Conservation (phyloP, 75 land plant species). For the Cryptomeria japonica region DNA sequence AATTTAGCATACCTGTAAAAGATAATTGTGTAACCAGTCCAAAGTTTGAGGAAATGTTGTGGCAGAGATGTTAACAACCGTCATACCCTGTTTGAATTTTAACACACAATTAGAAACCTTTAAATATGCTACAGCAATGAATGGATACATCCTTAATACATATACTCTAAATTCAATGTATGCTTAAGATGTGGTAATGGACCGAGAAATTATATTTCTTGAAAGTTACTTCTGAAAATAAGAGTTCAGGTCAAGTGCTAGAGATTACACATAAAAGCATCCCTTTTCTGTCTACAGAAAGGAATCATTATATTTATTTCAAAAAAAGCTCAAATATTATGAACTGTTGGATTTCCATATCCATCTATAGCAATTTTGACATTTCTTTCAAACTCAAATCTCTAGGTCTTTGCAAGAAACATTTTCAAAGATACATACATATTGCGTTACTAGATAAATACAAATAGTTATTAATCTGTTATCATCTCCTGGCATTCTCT, state of each 20-base stretch:
- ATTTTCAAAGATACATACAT: background rate
- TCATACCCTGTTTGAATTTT: conserved; percentile 59
- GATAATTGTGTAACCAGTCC: conserved; percentile 88
- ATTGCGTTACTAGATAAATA: background rate
- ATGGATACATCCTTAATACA: background rate
- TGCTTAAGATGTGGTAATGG: background rate
- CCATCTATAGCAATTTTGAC: background rate
- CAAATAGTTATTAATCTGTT: background rate
- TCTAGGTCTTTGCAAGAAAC: too few relatives aligned
- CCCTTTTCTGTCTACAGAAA: background rate
- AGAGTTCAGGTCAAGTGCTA: background rate
- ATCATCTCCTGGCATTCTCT: background rate
- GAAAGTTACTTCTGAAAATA: background rate
- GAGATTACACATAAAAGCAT: background rate
- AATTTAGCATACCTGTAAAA: conserved; percentile 72
- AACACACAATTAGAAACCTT: background rate
- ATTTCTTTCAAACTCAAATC: background rate
- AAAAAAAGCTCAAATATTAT: background rate
- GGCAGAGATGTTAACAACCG: conserved; percentile 82
- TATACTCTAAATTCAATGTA: background rate
- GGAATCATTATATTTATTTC: background rate
- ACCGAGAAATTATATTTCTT: background rate
- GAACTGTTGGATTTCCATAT: background rate
- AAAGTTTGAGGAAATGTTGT: conserved; percentile 96
- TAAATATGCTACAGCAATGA: background rate